These are phyloP conservation scores for Claviceps sp. DNA, from an alignment of 2,329 filamentous ascomycete species.

Conservation along the genomic window DNA sequence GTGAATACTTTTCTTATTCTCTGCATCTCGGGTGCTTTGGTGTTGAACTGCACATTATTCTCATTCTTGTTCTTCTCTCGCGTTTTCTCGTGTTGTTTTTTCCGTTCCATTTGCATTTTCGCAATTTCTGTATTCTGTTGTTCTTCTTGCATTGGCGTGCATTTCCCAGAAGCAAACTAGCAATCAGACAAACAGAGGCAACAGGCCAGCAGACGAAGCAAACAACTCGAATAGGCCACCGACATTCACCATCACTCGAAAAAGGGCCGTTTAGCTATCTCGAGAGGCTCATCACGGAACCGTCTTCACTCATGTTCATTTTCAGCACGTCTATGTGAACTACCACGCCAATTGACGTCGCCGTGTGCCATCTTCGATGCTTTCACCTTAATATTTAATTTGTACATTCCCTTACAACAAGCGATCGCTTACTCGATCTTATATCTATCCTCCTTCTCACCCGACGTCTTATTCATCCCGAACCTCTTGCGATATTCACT, in stretches of 20 bases:
- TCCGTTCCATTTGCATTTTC: not conserved
- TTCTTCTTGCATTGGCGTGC: conserved; percentile 1
- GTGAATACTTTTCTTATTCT: not conserved
- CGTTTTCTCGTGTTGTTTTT: not conserved
- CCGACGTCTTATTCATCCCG: not conserved
- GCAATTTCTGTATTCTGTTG: not conserved
- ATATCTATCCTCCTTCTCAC: not conserved
- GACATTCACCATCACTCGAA: not conserved
- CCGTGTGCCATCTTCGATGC: conserved; percentile 1
- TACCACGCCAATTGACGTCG: not conserved
- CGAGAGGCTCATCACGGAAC: conserved; percentile 1
- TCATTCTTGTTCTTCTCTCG: not conserved
- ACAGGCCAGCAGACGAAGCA: not conserved
- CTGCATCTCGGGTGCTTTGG: not conserved
- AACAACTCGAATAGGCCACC: not conserved
- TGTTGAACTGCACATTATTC: not conserved
- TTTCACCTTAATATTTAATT: conserved; percentile 8
- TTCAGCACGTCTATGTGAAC: conserved; percentile 2
- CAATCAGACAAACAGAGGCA: not conserved
- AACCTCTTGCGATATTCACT: not conserved
- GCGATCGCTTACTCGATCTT: not conserved
- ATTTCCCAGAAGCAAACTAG: not conserved
- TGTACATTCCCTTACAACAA: conserved; percentile 1
- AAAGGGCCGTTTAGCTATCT: not conserved
- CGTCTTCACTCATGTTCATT: conserved; percentile 5